Base-by-base conservation (phyloP, 345 rosid genomes). In the thale cress (Arabidopsis thaliana) region DNA sequence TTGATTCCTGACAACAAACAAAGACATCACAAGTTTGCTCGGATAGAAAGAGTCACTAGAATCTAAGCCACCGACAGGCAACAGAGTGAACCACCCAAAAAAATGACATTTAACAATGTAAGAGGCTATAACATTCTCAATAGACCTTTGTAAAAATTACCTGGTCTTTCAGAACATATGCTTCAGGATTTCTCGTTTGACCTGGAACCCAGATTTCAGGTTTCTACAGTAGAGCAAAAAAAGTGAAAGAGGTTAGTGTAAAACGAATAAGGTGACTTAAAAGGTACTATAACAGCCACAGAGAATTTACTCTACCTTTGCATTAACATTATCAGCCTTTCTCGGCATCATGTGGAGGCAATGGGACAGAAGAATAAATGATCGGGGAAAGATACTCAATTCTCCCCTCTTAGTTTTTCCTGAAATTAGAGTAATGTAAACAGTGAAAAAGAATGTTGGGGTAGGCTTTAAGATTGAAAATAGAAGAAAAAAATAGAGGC, bases 311-410 rank as follows among this genome's bases (percentile, higher is more conserved):
- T 42, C 72, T 70, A 91, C 93, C 86, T 85, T 87, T 67, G 87
- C 77, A 77, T 51, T 83, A 36, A 78, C 91, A 34, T 42, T 76
- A 5, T 76, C 80, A 16, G 80, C 70, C 64, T 69, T 76, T 25
- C 89, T 87, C 0, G 99, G 98, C 95, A 96, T 82, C 99, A 91
- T 93, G 73, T 96, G 97, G 63, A 93, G 90, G 86, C 98, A 92
- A 80, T 96, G 93, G 20, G 99, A 96, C 59, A 96, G 75, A 41
- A 85, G 87, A 1, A 63, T 22, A 62, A 96, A 88, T 14, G 85
- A 75, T 67, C 33, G 73, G 2, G 99, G 98, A 59, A 89, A 89
- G 46, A 96, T 84, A 82, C 91, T 96, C 74, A 96, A 81, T 79
- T 96, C 99, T n/a, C 98, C 96, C 33, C 88, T 89, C 79, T 91